Evolutionary conservation across 2,329 filamentous ascomycete species (phyloP).

Genomic region (Oidium heveae): DNA sequence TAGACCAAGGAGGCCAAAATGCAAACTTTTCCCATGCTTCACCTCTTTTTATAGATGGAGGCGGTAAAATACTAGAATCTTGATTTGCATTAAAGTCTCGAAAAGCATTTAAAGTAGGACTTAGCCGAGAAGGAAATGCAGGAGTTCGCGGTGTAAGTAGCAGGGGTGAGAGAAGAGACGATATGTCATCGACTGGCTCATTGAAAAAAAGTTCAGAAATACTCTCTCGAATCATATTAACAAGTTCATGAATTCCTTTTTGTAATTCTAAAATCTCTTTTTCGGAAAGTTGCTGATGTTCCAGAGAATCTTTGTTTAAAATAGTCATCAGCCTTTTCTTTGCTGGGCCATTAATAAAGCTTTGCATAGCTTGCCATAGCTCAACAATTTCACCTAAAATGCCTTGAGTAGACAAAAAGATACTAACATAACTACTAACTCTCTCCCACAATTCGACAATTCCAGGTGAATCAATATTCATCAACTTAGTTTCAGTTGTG

Average conservation of each 20-base stretch:
- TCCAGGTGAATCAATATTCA: slow-evolving; percentile 51
- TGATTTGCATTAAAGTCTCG: slow-evolving; percentile 57
- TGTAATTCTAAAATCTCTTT: slow-evolving; percentile 48
- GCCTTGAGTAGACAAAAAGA: slow-evolving; percentile 52
- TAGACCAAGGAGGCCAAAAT: slow-evolving; percentile 87
- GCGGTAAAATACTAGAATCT: slow-evolving; percentile 51
- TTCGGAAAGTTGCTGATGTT: slow-evolving; percentile 55
- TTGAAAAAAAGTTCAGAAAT: slow-evolving; percentile 66
- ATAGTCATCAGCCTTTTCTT: slow-evolving; percentile 59
- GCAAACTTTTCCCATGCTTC: slow-evolving; percentile 83
- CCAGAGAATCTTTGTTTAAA: slow-evolving; percentile 55
- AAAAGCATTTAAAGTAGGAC: slow-evolving; percentile 23
- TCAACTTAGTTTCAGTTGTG: slow-evolving; percentile 30
- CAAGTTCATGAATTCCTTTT: slow-evolving; percentile 57
- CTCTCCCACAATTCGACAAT: slow-evolving; percentile 87
- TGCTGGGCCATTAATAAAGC: slow-evolving; percentile 67
- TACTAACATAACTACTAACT: slow-evolving; percentile 46
- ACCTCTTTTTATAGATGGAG: slow-evolving; percentile 50
- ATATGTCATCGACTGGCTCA: slow-evolving; percentile 74
- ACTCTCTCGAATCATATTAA: slow-evolving; percentile 57
- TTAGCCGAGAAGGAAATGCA: slow-evolving; percentile 10
- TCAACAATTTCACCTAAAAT: slow-evolving; percentile 73
- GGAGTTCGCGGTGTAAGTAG: slow-evolving; percentile 46
- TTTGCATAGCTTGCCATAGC: slow-evolving; percentile 80
- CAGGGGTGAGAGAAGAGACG: slow-evolving; percentile 59